Conservation (phyloP, 2,329 filamentous ascomycete genomes). For the Stenocarpella maydis region DNA sequence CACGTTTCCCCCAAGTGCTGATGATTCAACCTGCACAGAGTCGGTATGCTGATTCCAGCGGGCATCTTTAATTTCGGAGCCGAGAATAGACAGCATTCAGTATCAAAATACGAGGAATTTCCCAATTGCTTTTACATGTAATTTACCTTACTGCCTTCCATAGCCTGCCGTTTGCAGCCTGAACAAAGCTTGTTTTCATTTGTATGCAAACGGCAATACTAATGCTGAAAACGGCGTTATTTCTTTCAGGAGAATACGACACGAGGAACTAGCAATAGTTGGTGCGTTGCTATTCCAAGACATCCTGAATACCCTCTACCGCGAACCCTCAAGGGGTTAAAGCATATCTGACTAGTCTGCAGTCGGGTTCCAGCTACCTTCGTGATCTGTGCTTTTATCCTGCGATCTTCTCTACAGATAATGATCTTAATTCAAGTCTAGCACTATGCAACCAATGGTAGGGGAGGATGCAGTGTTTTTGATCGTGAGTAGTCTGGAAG, state of each 20-base stretch:
- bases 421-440: constrained; percentile 4
- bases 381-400: background rate
- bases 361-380: background rate
- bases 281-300: constrained; percentile 1
- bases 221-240: too few relatives aligned
- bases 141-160: too few relatives aligned
- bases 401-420: background rate
- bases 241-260: background rate
- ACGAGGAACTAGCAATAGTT: background rate
- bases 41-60: background rate
- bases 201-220: too few relatives aligned
- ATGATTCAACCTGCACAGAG: background rate
- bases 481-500: background rate
- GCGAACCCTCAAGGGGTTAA: constrained; percentile 8
- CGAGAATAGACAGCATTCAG: too few relatives aligned
- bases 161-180: too few relatives aligned
- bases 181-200: too few relatives aligned
- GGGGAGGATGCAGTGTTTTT: background rate
- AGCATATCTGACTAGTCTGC: constrained; percentile 11
- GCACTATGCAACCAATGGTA: background rate
- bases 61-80: too few relatives aligned
- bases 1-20: too few relatives aligned
- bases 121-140: too few relatives aligned
- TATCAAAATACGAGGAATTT: too few relatives aligned
- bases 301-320: background rate